Percentiles rank a stretch among this genome's conserved stretches.
These are phyloP conservation scores for Diaporthe sp. DNA, from an alignment of 2,329 filamentous ascomycete species.

Conservation along the genomic window DNA sequence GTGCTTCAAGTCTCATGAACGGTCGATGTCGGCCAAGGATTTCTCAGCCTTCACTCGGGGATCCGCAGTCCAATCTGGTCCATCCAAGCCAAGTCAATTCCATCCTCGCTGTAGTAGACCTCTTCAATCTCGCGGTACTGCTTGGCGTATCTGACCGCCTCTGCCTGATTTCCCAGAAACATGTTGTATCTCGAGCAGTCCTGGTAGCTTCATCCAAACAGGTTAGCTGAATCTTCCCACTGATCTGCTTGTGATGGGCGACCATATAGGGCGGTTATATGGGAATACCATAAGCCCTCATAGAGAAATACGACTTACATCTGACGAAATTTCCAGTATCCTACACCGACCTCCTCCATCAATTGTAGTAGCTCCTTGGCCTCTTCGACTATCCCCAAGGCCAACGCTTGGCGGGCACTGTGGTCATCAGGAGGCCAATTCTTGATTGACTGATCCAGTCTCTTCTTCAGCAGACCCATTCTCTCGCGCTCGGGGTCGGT, in stretches of 20 bases:
- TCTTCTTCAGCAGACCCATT: background rate
- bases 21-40: background rate
- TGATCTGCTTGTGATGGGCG: background rate
- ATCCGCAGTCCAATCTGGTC: background rate
- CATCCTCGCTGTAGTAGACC: constrained; percentile 6
- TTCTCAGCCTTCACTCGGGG: background rate
- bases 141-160: background rate
- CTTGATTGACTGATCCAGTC: background rate
- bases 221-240: background rate
- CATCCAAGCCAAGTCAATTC: constrained; percentile 8
- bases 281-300: background rate
- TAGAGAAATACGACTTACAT: background rate
- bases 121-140: background rate
- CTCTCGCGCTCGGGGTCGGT: background rate
- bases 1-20: background rate
- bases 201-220: background rate
- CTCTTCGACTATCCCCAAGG: background rate
- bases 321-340: background rate
- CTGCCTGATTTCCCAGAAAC: background rate
- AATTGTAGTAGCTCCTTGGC: background rate
- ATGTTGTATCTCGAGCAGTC: background rate
- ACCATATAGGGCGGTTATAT: background rate
- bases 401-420: background rate
- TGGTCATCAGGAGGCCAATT: too few relatives aligned
- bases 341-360: constrained; percentile 3